These are phyloP conservation scores for Xylaria bambusicola DNA, from an alignment of 495 filamentous ascomycete genomes.

Conservation along the genomic window DNA sequence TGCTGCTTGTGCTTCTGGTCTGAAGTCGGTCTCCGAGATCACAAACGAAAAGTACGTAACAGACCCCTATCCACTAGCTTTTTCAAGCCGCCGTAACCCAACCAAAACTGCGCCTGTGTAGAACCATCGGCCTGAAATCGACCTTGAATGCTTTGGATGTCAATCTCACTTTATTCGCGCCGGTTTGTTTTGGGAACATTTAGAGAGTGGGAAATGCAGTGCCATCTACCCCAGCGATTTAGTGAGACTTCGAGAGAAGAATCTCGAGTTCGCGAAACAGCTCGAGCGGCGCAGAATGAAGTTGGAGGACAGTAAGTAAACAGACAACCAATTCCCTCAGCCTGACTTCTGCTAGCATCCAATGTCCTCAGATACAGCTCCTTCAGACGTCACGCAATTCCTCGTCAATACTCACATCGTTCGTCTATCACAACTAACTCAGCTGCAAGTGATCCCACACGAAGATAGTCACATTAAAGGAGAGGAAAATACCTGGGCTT, in stretches of 20 bases:
- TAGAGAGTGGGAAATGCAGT: constrained; percentile 29
- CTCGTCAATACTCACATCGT: too few species aligned
- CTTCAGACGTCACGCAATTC: too few species aligned
- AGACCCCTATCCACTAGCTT: neutral
- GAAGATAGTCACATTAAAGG: neutral
- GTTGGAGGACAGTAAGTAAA: constrained; percentile 18
- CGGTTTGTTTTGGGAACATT: constrained; percentile 28
- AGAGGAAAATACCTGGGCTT: constrained; percentile 13
- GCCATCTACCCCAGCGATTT: constrained; percentile 26
- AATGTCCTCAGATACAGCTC: too few species aligned
- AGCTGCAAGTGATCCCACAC: neutral
- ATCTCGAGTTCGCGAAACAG: constrained; percentile 20
- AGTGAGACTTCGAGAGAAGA: constrained; percentile 17
- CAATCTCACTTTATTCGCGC: constrained; percentile 18
- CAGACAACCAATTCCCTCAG: neutral
- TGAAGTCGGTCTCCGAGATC: constrained; percentile 2
- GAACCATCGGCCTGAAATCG: constrained; percentile 29
- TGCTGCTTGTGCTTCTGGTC: constrained; percentile 20
- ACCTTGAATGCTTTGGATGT: constrained; percentile 39
- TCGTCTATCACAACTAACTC: neutral
- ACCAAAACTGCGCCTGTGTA: neutral
- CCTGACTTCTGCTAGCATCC: too few species aligned
- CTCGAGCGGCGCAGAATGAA: constrained; percentile 3
- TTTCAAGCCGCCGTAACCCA: neutral
- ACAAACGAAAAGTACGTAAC: constrained; percentile 19